Conservation (phyloP, 23 red algal genomes). For the Chondrus crispus region DNA sequence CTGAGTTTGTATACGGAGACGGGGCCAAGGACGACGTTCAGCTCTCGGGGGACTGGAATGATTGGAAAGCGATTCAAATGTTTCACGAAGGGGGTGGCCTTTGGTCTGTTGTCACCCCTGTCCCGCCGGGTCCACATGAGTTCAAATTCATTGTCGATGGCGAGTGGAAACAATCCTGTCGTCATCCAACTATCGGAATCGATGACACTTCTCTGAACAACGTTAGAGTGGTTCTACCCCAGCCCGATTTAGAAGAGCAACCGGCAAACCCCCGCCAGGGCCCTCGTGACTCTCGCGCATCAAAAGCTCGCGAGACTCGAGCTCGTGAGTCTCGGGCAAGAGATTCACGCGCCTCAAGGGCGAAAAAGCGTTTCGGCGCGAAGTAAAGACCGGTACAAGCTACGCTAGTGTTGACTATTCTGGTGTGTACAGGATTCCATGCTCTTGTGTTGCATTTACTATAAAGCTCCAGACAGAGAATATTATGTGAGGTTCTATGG, state of each 20-base stretch:
- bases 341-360: constrained; percentile 45
- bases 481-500: too few species aligned
- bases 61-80: constrained; percentile 98
- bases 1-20: constrained; percentile 94
- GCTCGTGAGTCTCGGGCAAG: constrained; percentile 43
- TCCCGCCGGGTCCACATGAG: constrained; percentile 87
- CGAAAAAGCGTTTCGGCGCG: constrained; percentile 30
- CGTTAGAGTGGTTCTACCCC: constrained; percentile 81
- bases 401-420: neutral
- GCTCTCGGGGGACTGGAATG: constrained; percentile 94
- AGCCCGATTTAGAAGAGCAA: constrained; percentile 55
- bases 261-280: neutral
- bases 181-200: constrained; percentile 93
- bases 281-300: constrained; percentile 17
- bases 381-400: neutral
- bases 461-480: too few species aligned
- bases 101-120: constrained; percentile 95
- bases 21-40: constrained; percentile 93
- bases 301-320: constrained; percentile 41
- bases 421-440: too few species aligned
- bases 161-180: constrained; percentile 86
- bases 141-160: constrained; percentile 98
- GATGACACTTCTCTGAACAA: constrained; percentile 94
- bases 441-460: too few species aligned
- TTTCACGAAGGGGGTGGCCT: constrained; percentile 80